phyloP scores from a whole-genome alignment of 73 alveolate genomes.

The Paramecium biaurelia region DNA sequence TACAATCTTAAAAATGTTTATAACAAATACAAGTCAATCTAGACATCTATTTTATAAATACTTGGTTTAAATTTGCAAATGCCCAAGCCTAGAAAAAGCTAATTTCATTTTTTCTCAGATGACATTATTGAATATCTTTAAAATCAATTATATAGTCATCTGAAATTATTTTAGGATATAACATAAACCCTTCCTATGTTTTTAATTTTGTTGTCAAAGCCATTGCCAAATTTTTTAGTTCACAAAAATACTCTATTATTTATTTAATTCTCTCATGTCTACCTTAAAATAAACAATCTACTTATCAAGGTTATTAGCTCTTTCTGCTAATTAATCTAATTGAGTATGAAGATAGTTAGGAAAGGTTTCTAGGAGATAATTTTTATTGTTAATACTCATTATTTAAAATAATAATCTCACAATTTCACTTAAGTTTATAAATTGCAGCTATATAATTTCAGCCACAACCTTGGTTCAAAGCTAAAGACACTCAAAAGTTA shows the following conservation, averaged over 20 bases:
- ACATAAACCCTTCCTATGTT: not conserved
- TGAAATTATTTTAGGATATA: not conserved
- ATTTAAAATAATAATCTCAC: not conserved
- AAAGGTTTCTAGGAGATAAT: not conserved
- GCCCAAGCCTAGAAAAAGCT: not conserved
- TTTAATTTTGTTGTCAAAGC: not conserved
- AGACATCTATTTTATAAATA: not conserved
- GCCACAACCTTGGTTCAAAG: not conserved
- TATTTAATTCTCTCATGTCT: not conserved
- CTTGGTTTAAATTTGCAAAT: not conserved
- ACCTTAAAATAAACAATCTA: not conserved
- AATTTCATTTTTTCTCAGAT: not conserved
- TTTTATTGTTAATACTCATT: not conserved
- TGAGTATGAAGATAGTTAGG: not conserved
- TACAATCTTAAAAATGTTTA: not conserved
- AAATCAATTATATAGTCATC: not conserved
- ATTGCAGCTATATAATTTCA: not conserved
- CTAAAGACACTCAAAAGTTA: not conserved
- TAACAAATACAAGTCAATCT: not conserved
- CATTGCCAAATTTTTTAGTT: not conserved
- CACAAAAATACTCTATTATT: not conserved
- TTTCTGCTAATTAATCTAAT: not conserved
- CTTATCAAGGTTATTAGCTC: not conserved
- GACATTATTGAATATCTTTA: not conserved
- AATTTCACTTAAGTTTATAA: not conserved